Conservation (phyloP, 2,329 filamentous ascomycete genomes). For the Xylaria polymorpha region DNA sequence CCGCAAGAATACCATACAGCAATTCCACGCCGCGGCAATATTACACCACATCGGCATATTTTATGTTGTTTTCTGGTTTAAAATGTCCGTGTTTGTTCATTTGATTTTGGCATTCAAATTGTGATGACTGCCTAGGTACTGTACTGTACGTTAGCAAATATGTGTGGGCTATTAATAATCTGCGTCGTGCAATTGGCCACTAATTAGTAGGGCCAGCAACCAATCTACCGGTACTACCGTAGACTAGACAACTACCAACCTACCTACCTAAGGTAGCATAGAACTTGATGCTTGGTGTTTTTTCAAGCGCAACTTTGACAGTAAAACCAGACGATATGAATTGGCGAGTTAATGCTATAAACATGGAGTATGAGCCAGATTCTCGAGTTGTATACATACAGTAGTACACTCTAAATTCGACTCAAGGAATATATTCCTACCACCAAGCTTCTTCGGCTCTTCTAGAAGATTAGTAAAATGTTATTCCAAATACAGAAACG, state of each 20-base stretch:
- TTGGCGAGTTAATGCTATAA: not conserved
- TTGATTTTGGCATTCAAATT: not conserved
- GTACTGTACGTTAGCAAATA: not conserved
- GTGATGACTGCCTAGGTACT: too few relatives aligned
- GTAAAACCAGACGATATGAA: not conserved
- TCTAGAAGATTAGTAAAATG: slow-evolving; percentile 35
- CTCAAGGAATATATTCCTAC: slow-evolving; percentile 1
- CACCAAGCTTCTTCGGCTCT: slow-evolving; percentile 24
- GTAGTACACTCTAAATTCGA: not conserved
- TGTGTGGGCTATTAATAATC: slow-evolving; percentile 9
- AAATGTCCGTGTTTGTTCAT: not conserved
- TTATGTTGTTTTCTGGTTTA: too few relatives aligned
- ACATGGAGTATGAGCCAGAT: not conserved
- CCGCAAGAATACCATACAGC: not conserved
- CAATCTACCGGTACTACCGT: not conserved
- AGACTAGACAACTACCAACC: too few relatives aligned
- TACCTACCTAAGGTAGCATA: too few relatives aligned
- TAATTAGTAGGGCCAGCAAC: not conserved
- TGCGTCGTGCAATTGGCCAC: slow-evolving; percentile 23
- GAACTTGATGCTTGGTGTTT: too few relatives aligned
- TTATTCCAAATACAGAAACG: slow-evolving; percentile 33
- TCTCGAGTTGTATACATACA: not conserved
- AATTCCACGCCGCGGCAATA: too few relatives aligned
- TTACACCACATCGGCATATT: too few relatives aligned
- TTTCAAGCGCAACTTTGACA: not conserved